A percentile compares a stretch with the other conserved stretches of the same genome.
phyloP scores from a whole-genome alignment of 352 stramenopile genomes.

The Aphanomyces astaci region DNA sequence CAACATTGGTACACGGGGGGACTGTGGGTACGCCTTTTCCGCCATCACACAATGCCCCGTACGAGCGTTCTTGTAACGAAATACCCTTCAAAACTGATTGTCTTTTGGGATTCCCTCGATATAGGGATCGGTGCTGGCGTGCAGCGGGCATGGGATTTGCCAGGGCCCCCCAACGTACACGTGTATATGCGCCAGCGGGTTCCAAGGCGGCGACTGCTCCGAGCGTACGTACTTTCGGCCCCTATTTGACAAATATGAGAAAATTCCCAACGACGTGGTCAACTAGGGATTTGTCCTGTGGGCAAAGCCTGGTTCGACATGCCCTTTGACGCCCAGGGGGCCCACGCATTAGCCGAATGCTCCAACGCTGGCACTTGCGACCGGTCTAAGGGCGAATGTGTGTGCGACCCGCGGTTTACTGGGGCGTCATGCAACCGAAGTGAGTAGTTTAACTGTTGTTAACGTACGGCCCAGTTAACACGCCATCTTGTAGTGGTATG shows the following conservation, averaged over 20 bases:
- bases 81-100: not conserved
- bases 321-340: constrained; percentile 37
- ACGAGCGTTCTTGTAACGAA: not conserved
- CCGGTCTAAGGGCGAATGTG: constrained; percentile 56
- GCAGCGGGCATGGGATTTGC: constrained; percentile 63
- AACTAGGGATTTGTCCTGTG: constrained; percentile 38
- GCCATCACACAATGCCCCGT: constrained; percentile 56
- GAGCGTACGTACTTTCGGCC: constrained; percentile 29
- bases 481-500: constrained; percentile 35
- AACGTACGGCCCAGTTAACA: not conserved
- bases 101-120: not conserved
- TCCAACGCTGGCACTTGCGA: constrained; percentile 67
- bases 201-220: constrained; percentile 61
- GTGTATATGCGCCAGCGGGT: constrained; percentile 74
- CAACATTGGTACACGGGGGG: constrained; percentile 73
- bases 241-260: not conserved
- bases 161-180: constrained; percentile 63
- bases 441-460: constrained; percentile 27
- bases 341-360: constrained; percentile 56
- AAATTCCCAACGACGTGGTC: too few species aligned
- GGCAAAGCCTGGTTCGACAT: constrained; percentile 65
- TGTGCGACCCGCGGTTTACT: constrained; percentile 54
- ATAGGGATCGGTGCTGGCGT: constrained; percentile 44
- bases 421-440: constrained; percentile 61
- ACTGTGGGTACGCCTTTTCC: constrained; percentile 81